Evolutionary conservation across 306 rosid genomes (phyloP), one percentile per base, ranked within the genome.

Genomic region (Medicago ruthenica): DNA sequence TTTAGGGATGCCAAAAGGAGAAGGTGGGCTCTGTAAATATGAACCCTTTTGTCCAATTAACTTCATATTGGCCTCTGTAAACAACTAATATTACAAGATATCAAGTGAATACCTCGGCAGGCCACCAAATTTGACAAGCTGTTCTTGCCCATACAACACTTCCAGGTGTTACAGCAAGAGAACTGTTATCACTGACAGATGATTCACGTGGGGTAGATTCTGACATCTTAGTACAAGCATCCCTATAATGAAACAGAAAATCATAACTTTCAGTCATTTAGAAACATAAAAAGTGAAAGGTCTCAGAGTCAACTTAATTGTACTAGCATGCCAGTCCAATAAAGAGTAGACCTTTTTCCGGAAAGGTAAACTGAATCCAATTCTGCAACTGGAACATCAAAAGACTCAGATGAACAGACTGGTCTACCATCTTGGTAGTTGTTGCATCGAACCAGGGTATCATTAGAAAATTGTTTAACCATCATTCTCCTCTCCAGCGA

Each of bases 121-220:
- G 88, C 93, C 93, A 89, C 90, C 88, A 85, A 17, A 66, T 53
- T 79, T 79, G 70, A 67, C 67, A 57, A 68, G 34, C 42, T 47
- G 84, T 76, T 77, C 79, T 84, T 15, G 90, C 90, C 90, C 88
- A 85, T 40, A 85, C 87, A 63, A 81, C 82, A 62, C 73, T 86
- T 83, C 90, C 90, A 21, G 86, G 90, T 60, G 77, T 78, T 65
- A 65, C 73, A 69, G 77, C 57, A 79, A 71, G 78, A 71, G 80
- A 76, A 42, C 82, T 76, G 73, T 79, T 74, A 76, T 81, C 84
- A 67, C 83, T 73, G 76, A 62, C 82, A 48, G 70, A 81, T 53
- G 89, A 75, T 76, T 78, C 88, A 14, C 76, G 75, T 8, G 77
- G 45, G 14, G 77, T 78, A 62, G 44, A 81, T 63, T 83, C 82